Evolutionary conservation across 2,329 filamentous ascomycete species (phyloP).

Genomic region (Sporothrix mexicana): DNA sequence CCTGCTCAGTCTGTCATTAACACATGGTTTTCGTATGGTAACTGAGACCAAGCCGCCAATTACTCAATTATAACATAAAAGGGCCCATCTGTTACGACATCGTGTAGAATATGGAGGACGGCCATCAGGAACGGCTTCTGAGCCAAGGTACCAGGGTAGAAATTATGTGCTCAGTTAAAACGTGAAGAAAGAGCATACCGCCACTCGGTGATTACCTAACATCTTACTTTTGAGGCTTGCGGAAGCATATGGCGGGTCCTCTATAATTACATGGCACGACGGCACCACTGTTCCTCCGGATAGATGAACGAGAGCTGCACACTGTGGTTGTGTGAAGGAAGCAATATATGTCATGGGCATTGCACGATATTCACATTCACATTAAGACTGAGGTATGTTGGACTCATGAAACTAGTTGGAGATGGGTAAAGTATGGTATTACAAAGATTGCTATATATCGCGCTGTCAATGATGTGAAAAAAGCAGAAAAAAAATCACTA

Average conservation of each 20-base stretch:
- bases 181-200: not conserved
- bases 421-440: conserved; percentile 28
- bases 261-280: not conserved
- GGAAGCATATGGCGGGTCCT: not conserved
- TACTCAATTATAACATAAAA: conserved; percentile 12
- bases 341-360: not conserved
- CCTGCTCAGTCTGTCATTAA: not conserved
- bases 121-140: not conserved
- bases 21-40: not conserved
- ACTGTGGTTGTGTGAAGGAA: no score
- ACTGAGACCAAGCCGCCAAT: conserved; percentile 2
- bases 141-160: not conserved
- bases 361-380: not conserved
- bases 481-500: conserved; percentile 1
- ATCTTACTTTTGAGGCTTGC: not conserved
- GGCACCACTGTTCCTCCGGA: conserved; percentile 10
- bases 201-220: conserved; percentile 1
- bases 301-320: not conserved
- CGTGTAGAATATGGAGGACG: not conserved
- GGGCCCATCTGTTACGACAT: conserved; percentile 4
- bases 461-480: not conserved
- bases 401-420: not conserved
- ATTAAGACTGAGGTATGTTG: no score
- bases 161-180: not conserved
- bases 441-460: conserved; percentile 27